A percentile compares a stretch with the other conserved stretches of the same genome.
Conservation (phyloP, 2,329 filamentous ascomycete species). For the Fusarium lateritium region DNA sequence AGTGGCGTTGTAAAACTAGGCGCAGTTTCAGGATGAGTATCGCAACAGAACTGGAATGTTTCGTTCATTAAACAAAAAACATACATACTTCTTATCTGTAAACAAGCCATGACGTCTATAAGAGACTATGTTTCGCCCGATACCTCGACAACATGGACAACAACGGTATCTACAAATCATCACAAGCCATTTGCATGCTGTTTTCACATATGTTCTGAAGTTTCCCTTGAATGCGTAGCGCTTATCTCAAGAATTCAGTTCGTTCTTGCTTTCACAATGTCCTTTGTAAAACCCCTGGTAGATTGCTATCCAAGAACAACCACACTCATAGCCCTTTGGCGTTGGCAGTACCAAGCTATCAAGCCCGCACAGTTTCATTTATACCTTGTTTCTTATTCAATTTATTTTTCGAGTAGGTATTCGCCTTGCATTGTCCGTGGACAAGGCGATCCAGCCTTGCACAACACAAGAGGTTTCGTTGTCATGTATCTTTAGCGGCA, state of each 20-base stretch:
- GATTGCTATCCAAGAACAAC: no score
- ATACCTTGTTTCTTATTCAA: no score
- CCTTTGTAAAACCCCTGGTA: no score
- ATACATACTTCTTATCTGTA: background rate
- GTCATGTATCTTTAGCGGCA: background rate
- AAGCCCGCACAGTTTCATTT: no score
- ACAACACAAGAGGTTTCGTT: background rate
- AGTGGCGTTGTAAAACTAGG: slow-evolving; percentile 8
- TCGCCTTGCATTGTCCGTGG: background rate
- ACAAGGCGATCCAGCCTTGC: no score
- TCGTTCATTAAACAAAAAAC: background rate
- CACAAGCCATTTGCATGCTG: background rate
- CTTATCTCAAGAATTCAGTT: no score
- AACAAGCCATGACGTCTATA: background rate
- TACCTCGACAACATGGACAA: background rate
- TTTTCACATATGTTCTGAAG: no score
- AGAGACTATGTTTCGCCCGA: background rate
- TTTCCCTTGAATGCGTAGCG: no score
- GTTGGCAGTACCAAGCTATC: no score
- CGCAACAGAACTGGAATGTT: slow-evolving; percentile 15
- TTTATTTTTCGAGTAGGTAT: no score
- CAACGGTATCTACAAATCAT: background rate
- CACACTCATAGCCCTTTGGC: no score
- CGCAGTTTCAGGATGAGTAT: slow-evolving; percentile 22
- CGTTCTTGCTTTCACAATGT: no score